Percentiles rank a stretch among this genome's conserved stretches.
Conservation (phyloP, 805 yeast genomes). For the Monosporozyma solicola region DNA sequence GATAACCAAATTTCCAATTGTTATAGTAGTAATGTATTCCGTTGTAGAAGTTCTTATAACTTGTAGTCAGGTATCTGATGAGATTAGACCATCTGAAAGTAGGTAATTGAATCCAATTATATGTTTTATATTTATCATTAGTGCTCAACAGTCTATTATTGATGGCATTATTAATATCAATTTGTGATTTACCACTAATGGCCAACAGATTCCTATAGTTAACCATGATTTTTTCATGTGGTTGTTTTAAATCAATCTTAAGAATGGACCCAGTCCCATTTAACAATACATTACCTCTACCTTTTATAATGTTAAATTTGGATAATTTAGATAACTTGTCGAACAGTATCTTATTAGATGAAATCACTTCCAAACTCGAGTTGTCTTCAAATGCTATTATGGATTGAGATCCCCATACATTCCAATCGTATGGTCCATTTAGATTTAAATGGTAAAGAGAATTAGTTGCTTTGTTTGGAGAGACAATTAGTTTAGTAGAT, state of each 20-base stretch:
- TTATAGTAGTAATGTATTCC: slow-evolving; percentile 1
- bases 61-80: not conserved
- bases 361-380: slow-evolving; percentile 16
- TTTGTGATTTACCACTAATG: slow-evolving; percentile 23
- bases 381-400: slow-evolving; percentile 26
- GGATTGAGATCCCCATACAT: slow-evolving; percentile 21
- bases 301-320: slow-evolving; percentile 18
- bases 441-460: slow-evolving; percentile 9
- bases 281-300: slow-evolving; percentile 25
- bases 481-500: not conserved
- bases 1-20: slow-evolving; percentile 16
- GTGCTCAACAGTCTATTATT: not conserved
- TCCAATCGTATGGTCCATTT: slow-evolving; percentile 26
- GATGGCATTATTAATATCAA: slow-evolving; percentile 19
- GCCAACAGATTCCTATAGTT: slow-evolving; percentile 26
- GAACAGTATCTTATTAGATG: not conserved
- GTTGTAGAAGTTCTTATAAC: slow-evolving; percentile 1
- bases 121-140: not conserved
- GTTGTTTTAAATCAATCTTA: slow-evolving; percentile 20
- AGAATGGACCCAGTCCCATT: slow-evolving; percentile 18
- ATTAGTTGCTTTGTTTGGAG: slow-evolving; percentile 1
- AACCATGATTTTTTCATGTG: slow-evolving; percentile 21
- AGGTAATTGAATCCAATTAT: not conserved
- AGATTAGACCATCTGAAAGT: not conserved
- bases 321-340: not conserved